Conservation (phyloP, 768 basidiomycete genomes). For the Boletales sp. region DNA sequence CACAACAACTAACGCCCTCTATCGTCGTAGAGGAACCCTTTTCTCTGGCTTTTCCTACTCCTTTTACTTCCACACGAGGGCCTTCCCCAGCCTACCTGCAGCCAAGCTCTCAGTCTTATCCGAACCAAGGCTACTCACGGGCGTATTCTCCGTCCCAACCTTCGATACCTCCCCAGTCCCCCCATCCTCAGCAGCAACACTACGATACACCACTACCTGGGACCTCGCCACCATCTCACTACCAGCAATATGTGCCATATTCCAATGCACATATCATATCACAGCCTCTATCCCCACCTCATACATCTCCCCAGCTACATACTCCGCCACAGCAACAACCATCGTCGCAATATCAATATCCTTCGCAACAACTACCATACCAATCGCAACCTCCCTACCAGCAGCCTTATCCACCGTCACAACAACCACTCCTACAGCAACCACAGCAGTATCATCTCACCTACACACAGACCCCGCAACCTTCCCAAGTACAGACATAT, state of each 20-base stretch:
- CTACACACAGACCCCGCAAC: constrained; percentile 11
- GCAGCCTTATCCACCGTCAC: constrained; percentile 2
- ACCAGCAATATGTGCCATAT: constrained; percentile 16
- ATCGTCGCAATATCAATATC: background rate
- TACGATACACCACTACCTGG: constrained; percentile 2
- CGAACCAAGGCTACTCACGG: constrained; percentile 2
- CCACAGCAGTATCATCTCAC: constrained; percentile 12
- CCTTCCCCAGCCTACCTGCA: constrained; percentile 7
- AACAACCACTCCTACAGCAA: constrained; percentile 6
- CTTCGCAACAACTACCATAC: constrained; percentile 2
- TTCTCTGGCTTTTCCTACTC: constrained; percentile 4
- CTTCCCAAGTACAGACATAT: constrained; percentile 14
- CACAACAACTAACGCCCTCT: constrained; percentile 12
- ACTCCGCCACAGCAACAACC: constrained; percentile 13
- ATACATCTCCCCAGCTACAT: constrained; percentile 8
- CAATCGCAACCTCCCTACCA: constrained; percentile 12
- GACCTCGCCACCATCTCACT: constrained; percentile 1
- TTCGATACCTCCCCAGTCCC: constrained; percentile 10
- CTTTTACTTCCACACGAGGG: background rate
- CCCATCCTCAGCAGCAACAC: constrained; percentile 15
- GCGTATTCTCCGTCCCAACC: constrained; percentile 8
- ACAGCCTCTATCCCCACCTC: constrained; percentile 11
- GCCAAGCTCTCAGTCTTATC: constrained; percentile 9
- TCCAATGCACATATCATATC: constrained; percentile 4
- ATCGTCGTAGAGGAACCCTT: constrained; percentile 14